Percentiles rank a stretch among this genome's conserved stretches.
These are phyloP conservation scores for Dipodascopsis tothii DNA, from an alignment of 805 yeast genomes.

Conservation along the genomic window DNA sequence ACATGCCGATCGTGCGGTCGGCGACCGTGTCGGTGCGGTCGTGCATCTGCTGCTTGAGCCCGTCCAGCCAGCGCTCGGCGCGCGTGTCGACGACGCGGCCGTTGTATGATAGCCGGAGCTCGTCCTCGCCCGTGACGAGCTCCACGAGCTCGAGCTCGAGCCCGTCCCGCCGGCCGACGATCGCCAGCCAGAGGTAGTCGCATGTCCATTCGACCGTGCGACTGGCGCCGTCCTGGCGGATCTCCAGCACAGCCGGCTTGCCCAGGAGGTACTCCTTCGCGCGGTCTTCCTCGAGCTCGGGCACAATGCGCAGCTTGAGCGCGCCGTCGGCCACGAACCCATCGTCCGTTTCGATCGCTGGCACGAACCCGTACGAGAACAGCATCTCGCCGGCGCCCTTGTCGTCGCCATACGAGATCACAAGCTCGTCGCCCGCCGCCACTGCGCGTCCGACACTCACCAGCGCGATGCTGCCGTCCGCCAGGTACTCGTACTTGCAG, in stretches of 20 bases:
- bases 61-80: neutral
- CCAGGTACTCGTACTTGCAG: slow-evolving; percentile 31
- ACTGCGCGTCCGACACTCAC: slow-evolving; percentile 15
- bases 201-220: slow-evolving; percentile 12
- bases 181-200: slow-evolving; percentile 17
- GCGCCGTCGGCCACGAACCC: slow-evolving; percentile 3
- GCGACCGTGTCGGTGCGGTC: neutral
- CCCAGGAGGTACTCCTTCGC: slow-evolving; percentile 14
- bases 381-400: slow-evolving; percentile 33
- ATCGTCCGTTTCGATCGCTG: slow-evolving; percentile 10
- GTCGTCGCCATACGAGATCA: slow-evolving; percentile 33
- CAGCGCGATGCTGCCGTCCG: slow-evolving; percentile 29
- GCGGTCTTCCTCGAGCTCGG: slow-evolving; percentile 4
- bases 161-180: neutral
- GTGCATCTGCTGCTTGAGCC: neutral
- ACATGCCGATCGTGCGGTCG: neutral
- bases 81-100: neutral
- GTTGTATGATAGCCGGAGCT: neutral
- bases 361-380: slow-evolving; percentile 37
- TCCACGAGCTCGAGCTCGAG: slow-evolving; percentile 1
- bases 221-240: slow-evolving; percentile 3
- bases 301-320: slow-evolving; percentile 10
- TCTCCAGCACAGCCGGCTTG: slow-evolving; percentile 9
- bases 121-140: neutral
- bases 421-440: slow-evolving; percentile 28